phyloP scores from a whole-genome alignment of 2,329 filamentous ascomycete species.

The Canariomyces notabilis region DNA sequence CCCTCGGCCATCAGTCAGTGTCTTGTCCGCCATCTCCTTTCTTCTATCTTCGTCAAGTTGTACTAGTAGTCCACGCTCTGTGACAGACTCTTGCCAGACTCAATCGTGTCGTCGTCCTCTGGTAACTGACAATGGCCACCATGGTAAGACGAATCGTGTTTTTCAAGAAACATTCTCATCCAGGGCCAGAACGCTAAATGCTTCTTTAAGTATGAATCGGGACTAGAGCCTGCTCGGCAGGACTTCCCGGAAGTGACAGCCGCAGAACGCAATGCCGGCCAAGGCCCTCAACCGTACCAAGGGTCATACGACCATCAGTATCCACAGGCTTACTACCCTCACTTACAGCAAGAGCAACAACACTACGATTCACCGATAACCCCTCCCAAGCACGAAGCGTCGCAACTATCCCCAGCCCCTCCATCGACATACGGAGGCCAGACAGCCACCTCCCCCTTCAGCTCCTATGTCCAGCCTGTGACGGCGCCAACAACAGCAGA shows the following conservation, averaged over 20 bases:
- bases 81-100: too few species aligned
- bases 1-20: too few species aligned
- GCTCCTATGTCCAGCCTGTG: constrained; percentile 4
- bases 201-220: constrained; percentile 18
- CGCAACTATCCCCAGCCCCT: not conserved
- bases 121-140: constrained; percentile 15
- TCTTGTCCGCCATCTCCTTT: too few species aligned
- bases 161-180: not conserved
- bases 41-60: too few species aligned
- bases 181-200: constrained; percentile 1
- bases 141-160: constrained; percentile 12
- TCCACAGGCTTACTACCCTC: constrained; percentile 3
- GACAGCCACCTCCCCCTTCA: constrained; percentile 11
- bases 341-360: constrained; percentile 6
- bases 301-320: constrained; percentile 3
- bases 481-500: not conserved
- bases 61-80: too few species aligned
- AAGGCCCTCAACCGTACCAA: constrained; percentile 8
- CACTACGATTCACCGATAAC: not conserved
- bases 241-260: constrained; percentile 23
- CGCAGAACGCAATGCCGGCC: not conserved
- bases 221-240: constrained; percentile 22
- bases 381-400: not conserved
- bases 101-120: too few species aligned
- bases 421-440: constrained; percentile 13